Base-by-base conservation (phyloP, 805 yeast species). In the Candida easanensis region DNA sequence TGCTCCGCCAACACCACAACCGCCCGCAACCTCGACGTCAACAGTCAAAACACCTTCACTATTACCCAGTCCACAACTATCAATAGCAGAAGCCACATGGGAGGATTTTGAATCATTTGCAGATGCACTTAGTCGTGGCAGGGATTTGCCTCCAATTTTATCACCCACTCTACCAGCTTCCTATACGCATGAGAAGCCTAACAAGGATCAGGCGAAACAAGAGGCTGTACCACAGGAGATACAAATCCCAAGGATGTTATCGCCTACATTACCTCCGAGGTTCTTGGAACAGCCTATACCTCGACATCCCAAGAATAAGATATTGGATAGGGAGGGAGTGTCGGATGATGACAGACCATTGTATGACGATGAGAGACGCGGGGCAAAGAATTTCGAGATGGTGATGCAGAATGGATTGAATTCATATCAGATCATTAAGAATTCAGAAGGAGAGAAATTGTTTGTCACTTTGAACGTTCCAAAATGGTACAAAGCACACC, bases 181-280 rank as follows among this genome's bases (percentile, higher is more conserved):
- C 16, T 30, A 27, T 27, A 7, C 14, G 7, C 31, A 27, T 27
- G n/a, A n/a, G 30, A 26, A n/a, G 30, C 14, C 14, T 15, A 32
- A 36, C 15, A 13, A 14, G 13, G 19, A n/a, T 8, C 27, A 9
- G 17, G 25, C 19, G 3, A 13, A 16, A 10, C n/a, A 26, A n/a
- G 36, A 32, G n/a, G 18, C 16, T 10, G n/a, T 6, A 4, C 25
- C 32, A 7, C 22, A 16, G 7, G n/a, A 11, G 3, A 9, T 27
- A 14, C 33, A 31, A 37, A 42, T 51, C 3, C 56, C 56, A 4
- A 38, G 23, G 33, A 46, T 49, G 49, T 40, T 55, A 2, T 52
- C 58, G 13, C 60, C 60, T 1, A 53, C 57, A 3, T 30, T 53
- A 4, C 57, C 57, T 3, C 39, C 49, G 2, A 42, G 30, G 23